Evolutionary conservation across 768 basidiomycete species (phyloP).

Genomic region (Leccinum fibrillosum): DNA sequence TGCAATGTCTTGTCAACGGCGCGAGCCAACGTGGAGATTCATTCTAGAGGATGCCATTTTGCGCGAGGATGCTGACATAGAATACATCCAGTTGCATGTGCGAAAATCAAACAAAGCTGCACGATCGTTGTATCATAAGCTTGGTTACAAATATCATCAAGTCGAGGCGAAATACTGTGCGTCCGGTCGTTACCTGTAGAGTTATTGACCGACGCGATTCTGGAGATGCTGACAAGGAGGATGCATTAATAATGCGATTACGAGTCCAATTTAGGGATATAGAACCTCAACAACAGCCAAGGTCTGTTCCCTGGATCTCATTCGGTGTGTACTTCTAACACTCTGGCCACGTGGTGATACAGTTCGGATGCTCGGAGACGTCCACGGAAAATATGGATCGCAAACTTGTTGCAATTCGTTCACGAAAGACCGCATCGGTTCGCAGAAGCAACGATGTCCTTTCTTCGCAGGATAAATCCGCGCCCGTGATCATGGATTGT

Average conservation of each 20-base stretch:
- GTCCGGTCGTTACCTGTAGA: conserved; percentile 5
- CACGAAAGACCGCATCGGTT: conserved; percentile 11
- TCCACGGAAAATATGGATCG: conserved; percentile 12
- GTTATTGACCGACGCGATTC: neutral
- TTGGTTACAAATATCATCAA: conserved; percentile 20
- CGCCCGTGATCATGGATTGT: conserved; percentile 5
- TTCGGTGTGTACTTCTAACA: neutral
- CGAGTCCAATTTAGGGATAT: neutral
- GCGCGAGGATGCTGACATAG: conserved; percentile 12
- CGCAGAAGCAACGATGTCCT: conserved; percentile 5
- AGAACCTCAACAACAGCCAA: conserved; percentile 2
- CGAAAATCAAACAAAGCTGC: conserved; percentile 28
- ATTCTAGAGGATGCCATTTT: conserved; percentile 25
- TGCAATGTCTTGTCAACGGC: neutral
- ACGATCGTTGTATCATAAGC: conserved; percentile 19
- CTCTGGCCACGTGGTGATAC: neutral
- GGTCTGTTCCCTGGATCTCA: conserved; percentile 9
- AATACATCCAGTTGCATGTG: conserved; percentile 28
- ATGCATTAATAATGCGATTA: conserved; percentile 26
- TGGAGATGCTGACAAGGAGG: conserved; percentile 27
- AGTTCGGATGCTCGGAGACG: conserved; percentile 5
- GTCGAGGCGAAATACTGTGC: conserved; percentile 25
- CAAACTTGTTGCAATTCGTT: conserved; percentile 10
- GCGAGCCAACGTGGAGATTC: conserved; percentile 1
- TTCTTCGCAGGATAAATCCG: conserved; percentile 12